A percentile compares a stretch with the other conserved stretches of the same genome.
phyloP scores from a whole-genome alignment of 108 stramenopile species.

The Seminavis robusta region DNA sequence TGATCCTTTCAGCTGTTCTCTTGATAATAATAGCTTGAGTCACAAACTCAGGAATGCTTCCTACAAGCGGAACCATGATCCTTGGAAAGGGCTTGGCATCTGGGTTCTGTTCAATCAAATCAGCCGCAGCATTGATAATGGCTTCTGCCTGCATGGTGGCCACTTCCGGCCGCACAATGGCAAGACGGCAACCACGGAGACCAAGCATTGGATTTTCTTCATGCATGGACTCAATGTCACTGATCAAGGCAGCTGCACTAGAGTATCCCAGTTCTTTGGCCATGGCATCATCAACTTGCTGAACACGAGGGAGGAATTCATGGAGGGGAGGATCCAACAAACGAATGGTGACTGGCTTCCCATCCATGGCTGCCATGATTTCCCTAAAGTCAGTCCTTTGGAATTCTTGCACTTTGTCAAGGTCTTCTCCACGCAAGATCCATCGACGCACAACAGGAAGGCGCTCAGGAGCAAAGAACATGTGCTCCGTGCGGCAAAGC shows the following conservation, averaged over 20 bases:
- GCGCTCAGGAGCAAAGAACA: slow-evolving; percentile 78
- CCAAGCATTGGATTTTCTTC: slow-evolving; percentile 87
- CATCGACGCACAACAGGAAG: slow-evolving; percentile 70
- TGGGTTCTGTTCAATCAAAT: slow-evolving; percentile 39
- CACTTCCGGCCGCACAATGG: slow-evolving; percentile 59
- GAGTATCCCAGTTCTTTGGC: slow-evolving; percentile 53
- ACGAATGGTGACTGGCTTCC: slow-evolving; percentile 73
- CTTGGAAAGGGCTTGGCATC: slow-evolving; percentile 49
- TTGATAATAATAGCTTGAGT: slow-evolving; percentile 59
- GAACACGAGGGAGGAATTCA: slow-evolving; percentile 70
- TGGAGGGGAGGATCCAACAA: slow-evolving; percentile 86
- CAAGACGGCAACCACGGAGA: slow-evolving; percentile 76
- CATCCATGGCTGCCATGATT: slow-evolving; percentile 70
- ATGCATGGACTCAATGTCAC: slow-evolving; percentile 56
- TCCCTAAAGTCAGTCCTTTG: slow-evolving; percentile 66
- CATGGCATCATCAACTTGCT: slow-evolving; percentile 43
- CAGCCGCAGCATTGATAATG: slow-evolving; percentile 63
- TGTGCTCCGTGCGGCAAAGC: slow-evolving; percentile 84
- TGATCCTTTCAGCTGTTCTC: slow-evolving; percentile 45
- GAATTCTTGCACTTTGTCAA: slow-evolving; percentile 56
- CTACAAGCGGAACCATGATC: slow-evolving; percentile 71
- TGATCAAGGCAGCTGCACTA: slow-evolving; percentile 37
- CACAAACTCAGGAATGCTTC: slow-evolving; percentile 50
- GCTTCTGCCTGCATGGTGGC: slow-evolving; percentile 78
- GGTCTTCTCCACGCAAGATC: slow-evolving; percentile 69